phyloP scores from a whole-genome alignment of 1,284 basidiomycete genomes.

The Boletus sp. region DNA sequence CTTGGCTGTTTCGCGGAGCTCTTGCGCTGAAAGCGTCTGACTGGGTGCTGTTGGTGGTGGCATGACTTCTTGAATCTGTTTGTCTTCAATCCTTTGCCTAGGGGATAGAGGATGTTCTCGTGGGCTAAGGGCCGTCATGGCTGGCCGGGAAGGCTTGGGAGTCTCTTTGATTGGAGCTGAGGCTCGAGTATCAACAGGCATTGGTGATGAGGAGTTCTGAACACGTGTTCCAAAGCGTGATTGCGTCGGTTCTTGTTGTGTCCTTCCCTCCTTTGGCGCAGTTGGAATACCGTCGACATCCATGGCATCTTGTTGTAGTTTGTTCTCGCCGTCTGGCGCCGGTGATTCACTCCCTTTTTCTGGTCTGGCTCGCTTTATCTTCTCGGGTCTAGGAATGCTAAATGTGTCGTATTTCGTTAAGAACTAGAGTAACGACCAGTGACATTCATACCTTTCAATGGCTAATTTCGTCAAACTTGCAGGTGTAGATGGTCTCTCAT shows the following conservation, averaged over 20 bases:
- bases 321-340: constrained; percentile 33
- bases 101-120: constrained; percentile 44
- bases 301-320: constrained; percentile 36
- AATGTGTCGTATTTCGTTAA: constrained; percentile 6
- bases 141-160: constrained; percentile 15
- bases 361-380: constrained; percentile 64
- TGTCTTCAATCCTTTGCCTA: constrained; percentile 32
- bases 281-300: constrained; percentile 34
- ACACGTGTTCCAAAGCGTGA: constrained; percentile 27
- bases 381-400: constrained; percentile 72
- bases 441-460: constrained; percentile 57
- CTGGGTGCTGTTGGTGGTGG: constrained; percentile 76
- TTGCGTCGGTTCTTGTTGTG: constrained; percentile 15
- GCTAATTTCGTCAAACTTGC: constrained; percentile 49
- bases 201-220: constrained; percentile 15
- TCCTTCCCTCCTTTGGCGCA: constrained; percentile 26
- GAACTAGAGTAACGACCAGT: not conserved
- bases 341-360: constrained; percentile 48
- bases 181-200: constrained; percentile 19
- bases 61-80: constrained; percentile 43
- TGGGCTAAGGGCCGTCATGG: constrained; percentile 23
- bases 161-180: constrained; percentile 22
- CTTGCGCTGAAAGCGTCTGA: constrained; percentile 75
- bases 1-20: constrained; percentile 72
- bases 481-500: constrained; percentile 28